phyloP scores from a whole-genome alignment of 306 rosid species.

The Inga leiocalycina region DNA sequence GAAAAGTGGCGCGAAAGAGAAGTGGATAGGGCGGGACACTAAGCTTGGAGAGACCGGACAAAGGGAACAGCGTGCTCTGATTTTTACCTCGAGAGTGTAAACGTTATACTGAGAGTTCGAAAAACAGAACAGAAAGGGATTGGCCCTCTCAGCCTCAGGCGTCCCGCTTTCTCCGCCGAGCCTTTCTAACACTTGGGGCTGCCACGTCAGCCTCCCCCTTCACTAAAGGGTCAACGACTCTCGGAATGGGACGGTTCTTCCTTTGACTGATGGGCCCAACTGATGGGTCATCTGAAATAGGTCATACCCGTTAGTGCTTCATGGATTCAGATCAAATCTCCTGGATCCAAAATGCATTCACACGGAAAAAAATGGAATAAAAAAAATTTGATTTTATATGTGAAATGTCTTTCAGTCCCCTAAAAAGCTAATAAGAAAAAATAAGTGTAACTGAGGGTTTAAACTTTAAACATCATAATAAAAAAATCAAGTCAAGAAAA shows the following conservation, averaged over 20 bases:
- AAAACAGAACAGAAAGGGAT: too few relatives aligned
- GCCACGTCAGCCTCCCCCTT: conserved; percentile 31
- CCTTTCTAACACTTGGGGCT: conserved; percentile 22
- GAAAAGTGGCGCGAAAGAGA: not conserved
- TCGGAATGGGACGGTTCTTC: not conserved
- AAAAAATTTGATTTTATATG: not conserved
- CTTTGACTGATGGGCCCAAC: conserved; percentile 9
- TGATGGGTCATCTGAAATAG: not conserved
- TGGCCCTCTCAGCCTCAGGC: conserved; percentile 11
- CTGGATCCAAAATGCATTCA: too few relatives aligned
- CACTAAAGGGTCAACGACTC: not conserved
- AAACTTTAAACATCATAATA: not conserved
- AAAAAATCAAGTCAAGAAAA: not conserved
- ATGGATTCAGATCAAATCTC: too few relatives aligned
- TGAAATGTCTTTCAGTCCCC: not conserved
- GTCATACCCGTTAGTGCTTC: not conserved
- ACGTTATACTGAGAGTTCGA: not conserved
- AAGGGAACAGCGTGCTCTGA: not conserved
- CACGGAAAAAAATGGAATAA: not conserved
- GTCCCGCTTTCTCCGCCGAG: conserved; percentile 39
- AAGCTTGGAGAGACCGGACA: conserved; percentile 24
- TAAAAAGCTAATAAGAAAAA: not conserved
- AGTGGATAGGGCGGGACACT: conserved; percentile 7
- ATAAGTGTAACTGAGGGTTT: not conserved
- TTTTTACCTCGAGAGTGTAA: not conserved